Evolutionary conservation across 164 flowering plant species (phyloP).

Genomic region (Vitis cinerea): DNA sequence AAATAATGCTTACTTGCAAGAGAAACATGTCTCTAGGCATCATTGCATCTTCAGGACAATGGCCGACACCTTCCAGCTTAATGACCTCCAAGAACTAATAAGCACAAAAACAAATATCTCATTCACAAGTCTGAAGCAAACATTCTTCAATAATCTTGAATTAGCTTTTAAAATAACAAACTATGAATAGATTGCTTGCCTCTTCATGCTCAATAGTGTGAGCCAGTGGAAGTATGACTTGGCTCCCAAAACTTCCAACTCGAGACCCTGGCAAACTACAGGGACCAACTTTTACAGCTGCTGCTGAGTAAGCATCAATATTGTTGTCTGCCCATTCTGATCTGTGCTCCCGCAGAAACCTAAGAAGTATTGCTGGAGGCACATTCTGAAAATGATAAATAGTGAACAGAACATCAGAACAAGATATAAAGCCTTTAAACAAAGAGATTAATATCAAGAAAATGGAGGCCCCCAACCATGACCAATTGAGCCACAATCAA

Average conservation of each 20-base stretch:
- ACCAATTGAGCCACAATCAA: too few relatives aligned
- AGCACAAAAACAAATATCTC: background rate
- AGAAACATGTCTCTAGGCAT: constrained; percentile 82
- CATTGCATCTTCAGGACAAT: constrained; percentile 66
- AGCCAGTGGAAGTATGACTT: constrained; percentile 87
- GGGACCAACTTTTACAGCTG: constrained; percentile 78
- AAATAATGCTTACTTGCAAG: constrained; percentile 58
- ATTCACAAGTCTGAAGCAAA: background rate
- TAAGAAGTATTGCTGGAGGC: constrained; percentile 88
- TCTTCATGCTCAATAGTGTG: constrained; percentile 97
- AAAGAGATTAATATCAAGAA: too few relatives aligned
- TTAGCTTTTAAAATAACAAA: background rate
- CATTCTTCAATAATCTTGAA: too few relatives aligned
- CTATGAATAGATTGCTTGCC: constrained; percentile 35
- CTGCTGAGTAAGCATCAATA: constrained; percentile 88
- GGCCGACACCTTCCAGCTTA: constrained; percentile 69
- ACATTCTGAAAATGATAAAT: constrained; percentile 67
- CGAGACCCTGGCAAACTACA: constrained; percentile 68
- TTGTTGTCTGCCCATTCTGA: constrained; percentile 97
- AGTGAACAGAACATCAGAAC: background rate
- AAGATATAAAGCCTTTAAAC: background rate
- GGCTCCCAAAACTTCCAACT: constrained; percentile 72
- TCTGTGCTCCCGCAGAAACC: constrained; percentile 92
- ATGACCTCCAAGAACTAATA: constrained; percentile 85
- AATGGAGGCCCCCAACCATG: too few relatives aligned